phyloP scores from a whole-genome alignment of 441 rosid genomes.

The Daphne laureola region DNA sequence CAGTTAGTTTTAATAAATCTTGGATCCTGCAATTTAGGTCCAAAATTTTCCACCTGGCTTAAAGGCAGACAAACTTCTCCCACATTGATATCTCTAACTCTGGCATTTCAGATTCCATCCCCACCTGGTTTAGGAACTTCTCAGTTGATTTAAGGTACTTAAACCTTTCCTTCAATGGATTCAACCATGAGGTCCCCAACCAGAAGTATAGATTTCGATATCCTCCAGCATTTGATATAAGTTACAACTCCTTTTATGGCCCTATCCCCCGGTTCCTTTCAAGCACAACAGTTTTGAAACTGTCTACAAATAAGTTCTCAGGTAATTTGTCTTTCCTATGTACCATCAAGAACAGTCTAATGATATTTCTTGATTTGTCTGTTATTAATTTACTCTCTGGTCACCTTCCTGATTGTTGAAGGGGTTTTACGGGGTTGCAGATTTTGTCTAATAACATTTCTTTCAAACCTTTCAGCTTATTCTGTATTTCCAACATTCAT shows the following conservation, averaged over 20 bases:
- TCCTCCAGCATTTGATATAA: constrained; percentile 2
- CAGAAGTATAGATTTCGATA: not conserved
- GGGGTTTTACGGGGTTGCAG: constrained; percentile 1
- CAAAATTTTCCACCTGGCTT: constrained; percentile 23
- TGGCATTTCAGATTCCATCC: constrained; percentile 14
- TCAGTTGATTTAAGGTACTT: constrained; percentile 2
- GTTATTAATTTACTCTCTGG: constrained; percentile 13
- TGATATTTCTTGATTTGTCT: constrained; percentile 7
- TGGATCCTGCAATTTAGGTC: constrained; percentile 10
- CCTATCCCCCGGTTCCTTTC: constrained; percentile 1
- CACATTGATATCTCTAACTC: constrained; percentile 6
- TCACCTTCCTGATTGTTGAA: constrained; percentile 20
- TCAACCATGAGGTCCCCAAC: constrained; percentile 7
- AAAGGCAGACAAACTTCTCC: not conserved
- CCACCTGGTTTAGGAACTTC: constrained; percentile 19
- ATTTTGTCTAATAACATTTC: not conserved
- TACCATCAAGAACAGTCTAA: not conserved
- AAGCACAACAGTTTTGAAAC: constrained; percentile 1
- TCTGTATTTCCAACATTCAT: too few relatives aligned
- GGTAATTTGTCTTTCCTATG: constrained; percentile 12
- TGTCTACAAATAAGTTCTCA: constrained; percentile 8
- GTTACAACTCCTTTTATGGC: constrained; percentile 10
- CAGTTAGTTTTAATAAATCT: not conserved
- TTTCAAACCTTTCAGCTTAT: too few relatives aligned
- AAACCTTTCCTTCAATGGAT: constrained; percentile 9